phyloP scores from a whole-genome alignment of 2,329 filamentous ascomycete species.

The Sarocladium kiliense region DNA sequence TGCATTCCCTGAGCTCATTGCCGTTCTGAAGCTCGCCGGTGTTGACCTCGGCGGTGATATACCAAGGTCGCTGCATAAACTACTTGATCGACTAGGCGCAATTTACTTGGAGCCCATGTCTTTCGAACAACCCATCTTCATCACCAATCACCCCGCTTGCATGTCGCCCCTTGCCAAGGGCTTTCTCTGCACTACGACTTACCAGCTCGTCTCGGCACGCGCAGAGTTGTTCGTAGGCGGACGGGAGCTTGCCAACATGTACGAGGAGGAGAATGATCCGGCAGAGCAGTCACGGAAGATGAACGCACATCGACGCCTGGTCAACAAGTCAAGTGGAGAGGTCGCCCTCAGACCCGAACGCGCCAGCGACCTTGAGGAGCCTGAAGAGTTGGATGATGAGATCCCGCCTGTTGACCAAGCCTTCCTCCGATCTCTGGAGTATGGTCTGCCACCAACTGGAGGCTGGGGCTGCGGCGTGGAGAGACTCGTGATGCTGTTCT shows the following conservation, averaged over 20 bases:
- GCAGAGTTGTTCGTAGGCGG: constrained; percentile 80
- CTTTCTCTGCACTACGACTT: constrained; percentile 62
- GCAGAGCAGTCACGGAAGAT: constrained; percentile 84
- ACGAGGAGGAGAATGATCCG: constrained; percentile 96
- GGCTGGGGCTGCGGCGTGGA: constrained; percentile 96
- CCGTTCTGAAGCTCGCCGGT: constrained; percentile 50
- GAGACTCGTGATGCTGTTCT: constrained; percentile 85
- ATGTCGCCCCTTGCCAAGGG: constrained; percentile 91
- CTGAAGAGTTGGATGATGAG: constrained; percentile 39
- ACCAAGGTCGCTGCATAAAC: constrained; percentile 50
- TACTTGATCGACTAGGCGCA: constrained; percentile 77
- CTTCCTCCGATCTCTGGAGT: constrained; percentile 80
- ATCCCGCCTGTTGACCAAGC: constrained; percentile 61
- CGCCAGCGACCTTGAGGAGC: constrained; percentile 25
- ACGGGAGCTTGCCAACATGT: constrained; percentile 88
- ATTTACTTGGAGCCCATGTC: constrained; percentile 76
- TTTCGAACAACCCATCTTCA: constrained; percentile 65
- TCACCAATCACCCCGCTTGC: constrained; percentile 82
- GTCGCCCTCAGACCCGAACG: constrained; percentile 10
- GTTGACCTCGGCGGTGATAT: constrained; percentile 62
- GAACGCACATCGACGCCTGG: constrained; percentile 41
- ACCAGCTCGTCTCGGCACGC: constrained; percentile 72
- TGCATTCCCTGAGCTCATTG: constrained; percentile 54
- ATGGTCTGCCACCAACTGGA: constrained; percentile 89
- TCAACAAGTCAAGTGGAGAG: constrained; percentile 27